Evolutionary conservation across 1,284 basidiomycete species (phyloP), one percentile per base, ranked within the genome.

Genomic region (Pseudozyma sp.): DNA sequence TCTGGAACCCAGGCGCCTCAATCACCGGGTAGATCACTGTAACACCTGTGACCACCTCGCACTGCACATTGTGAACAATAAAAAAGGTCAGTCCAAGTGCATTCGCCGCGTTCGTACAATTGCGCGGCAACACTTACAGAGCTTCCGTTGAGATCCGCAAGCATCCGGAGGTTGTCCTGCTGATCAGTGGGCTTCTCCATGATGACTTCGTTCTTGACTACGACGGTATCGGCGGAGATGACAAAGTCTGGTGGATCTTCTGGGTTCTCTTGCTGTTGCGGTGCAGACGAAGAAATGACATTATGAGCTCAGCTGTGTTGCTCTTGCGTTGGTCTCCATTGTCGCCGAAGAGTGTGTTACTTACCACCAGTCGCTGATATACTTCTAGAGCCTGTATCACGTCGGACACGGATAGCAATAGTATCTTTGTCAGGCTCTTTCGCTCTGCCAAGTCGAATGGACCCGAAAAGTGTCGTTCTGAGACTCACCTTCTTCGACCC

Each of bases 201-300:
- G 17, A 97, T 88, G 50, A 82, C 71, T 17, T 76, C 77, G 30
- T 77, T 69, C 35, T 75, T 69, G 37, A 83, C 61, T 7, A 84
- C 73, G 29, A 84, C 80, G 0, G 82, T 84, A 52, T 84, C 82
- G 14, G 81, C 81, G 68, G 90, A 91, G 72, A 99, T 97, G 47
- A 98, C 94, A 29, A 98, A 88, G 85, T 98, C 95, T 4, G 95
- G 94, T 1, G 93, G 88, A 81, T 96, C 89, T 19, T 93, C 90
- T 8, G 92, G 92, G 73, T 92, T 85, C 59, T 90, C 86, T 55
- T 74, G 71, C 55, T 72, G 33, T 53, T 31, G 14, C 19, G n/a
- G 10, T 46, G 35, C 35, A 37, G 8, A 9, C 14, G 9, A 14
- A 37, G 8, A 9, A 37, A 37, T 37, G 9, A 37, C 35, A 5